These are phyloP conservation scores for Leishmania mexicana DNA, from an alignment of 208 protist genomes.

Conservation along the genomic window DNA sequence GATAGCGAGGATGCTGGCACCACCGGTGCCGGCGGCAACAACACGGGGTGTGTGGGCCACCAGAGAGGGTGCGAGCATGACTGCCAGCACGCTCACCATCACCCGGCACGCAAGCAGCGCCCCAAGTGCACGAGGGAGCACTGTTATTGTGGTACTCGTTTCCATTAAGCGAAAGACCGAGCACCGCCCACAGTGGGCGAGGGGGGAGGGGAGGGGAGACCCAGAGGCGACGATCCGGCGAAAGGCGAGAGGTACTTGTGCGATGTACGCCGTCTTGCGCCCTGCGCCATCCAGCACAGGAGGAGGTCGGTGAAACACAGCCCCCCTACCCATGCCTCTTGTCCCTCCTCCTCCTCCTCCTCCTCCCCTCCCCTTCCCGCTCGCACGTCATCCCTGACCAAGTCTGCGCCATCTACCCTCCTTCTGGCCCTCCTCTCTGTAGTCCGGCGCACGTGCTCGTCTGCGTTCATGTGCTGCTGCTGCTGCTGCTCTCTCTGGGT, in stretches of 20 bases:
- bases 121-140: conserved; percentile 66
- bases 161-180: conserved; percentile 37
- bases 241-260: not conserved
- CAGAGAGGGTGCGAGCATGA: conserved; percentile 14
- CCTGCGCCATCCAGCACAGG: not conserved
- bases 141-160: conserved; percentile 76
- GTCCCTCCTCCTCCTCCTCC: too few species aligned
- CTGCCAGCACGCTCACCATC: conserved; percentile 5
- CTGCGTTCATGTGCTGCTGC: not conserved
- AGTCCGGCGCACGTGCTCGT: not conserved
- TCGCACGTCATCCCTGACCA: not conserved
- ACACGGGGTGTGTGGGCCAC: not conserved
- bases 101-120: conserved; percentile 12
- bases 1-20: not conserved
- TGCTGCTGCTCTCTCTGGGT: not conserved
- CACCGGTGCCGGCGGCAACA: not conserved
- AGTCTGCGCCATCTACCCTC: not conserved
- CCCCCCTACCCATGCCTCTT: not conserved
- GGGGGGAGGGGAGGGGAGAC: not conserved
- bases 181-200: not conserved
- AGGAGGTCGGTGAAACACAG: not conserved
- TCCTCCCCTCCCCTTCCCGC: not conserved
- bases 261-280: not conserved
- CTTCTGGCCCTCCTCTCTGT: not conserved
- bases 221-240: not conserved